Percentiles rank a stretch among this genome's conserved stretches.
Evolutionary conservation across 352 stramenopile genomes (phyloP).

Genomic region (Thalassiosira livingstoniorum): DNA sequence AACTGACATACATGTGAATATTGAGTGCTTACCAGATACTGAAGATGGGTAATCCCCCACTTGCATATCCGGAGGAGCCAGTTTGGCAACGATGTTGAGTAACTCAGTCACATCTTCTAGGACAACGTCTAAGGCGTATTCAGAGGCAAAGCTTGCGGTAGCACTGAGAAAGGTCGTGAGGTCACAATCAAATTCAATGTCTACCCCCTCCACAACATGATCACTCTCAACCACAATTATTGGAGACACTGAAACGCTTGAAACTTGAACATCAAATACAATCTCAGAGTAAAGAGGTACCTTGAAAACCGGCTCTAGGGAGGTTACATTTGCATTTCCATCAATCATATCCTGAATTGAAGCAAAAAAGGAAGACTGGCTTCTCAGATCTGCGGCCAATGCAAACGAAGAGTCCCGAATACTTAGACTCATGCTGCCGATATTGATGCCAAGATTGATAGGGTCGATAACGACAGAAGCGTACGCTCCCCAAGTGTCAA

Average conservation of each 20-base stretch:
- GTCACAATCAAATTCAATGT: constrained; percentile 19
- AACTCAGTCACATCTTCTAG: constrained; percentile 19
- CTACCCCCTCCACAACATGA: constrained; percentile 5
- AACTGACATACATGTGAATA: no score
- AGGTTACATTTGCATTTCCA: constrained; percentile 1
- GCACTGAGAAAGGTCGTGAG: constrained; percentile 10
- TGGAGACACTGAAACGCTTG: constrained; percentile 23
- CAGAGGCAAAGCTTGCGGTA: background rate
- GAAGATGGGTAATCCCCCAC: no score
- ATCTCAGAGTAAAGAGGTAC: constrained; percentile 44
- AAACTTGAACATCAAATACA: constrained; percentile 38
- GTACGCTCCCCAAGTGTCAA: constrained; percentile 17
- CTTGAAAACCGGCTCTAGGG: constrained; percentile 30
- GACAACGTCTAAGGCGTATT: constrained; percentile 16
- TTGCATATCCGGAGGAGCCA: no score
- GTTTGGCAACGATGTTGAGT: constrained; percentile 7
- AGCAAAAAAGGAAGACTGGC: constrained; percentile 30
- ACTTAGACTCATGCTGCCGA: constrained; percentile 7
- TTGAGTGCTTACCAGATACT: no score
- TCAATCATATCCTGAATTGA: constrained; percentile 22
- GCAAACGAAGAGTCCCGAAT: constrained; percentile 46
- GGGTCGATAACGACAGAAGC: constrained; percentile 41
- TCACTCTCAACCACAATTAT: constrained; percentile 21
- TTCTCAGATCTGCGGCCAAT: constrained; percentile 32
- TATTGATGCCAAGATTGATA: constrained; percentile 31